Percentiles rank a stretch among this genome's conserved stretches.
Conservation (phyloP, 2,329 filamentous ascomycete species). For the Pseudogymnoascus pannorum region DNA sequence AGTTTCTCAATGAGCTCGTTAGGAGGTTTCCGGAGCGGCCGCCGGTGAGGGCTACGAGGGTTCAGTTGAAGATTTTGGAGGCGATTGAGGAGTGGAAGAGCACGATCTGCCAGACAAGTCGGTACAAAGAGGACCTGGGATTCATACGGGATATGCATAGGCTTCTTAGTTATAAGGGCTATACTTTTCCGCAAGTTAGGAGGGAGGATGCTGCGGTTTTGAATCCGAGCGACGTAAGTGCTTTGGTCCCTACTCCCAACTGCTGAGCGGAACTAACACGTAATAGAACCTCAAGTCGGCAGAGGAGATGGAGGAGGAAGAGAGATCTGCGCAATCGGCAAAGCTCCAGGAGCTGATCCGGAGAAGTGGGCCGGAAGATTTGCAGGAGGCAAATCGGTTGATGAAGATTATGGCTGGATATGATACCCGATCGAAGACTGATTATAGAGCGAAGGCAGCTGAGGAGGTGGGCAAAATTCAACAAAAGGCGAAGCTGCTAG, state of each 20-base stretch:
- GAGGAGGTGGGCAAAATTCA: slow-evolving; percentile 93
- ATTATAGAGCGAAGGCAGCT: slow-evolving; percentile 95
- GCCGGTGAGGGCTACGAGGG: slow-evolving; percentile 74
- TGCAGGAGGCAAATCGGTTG: slow-evolving; percentile 92
- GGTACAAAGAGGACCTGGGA: slow-evolving; percentile 94
- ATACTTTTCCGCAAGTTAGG: slow-evolving; percentile 86
- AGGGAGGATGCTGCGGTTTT: slow-evolving; percentile 92
- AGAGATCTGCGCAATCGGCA: slow-evolving; percentile 89
- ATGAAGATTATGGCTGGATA: slow-evolving; percentile 99
- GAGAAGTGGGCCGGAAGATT: slow-evolving; percentile 80
- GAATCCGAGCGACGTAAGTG: slow-evolving; percentile 88
- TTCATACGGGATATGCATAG: slow-evolving; percentile 98
- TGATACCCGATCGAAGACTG: slow-evolving; percentile 90
- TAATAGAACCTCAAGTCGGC: slow-evolving; percentile 83
- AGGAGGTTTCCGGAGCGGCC: slow-evolving; percentile 91
- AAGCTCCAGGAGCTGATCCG: slow-evolving; percentile 96
- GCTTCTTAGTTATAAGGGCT: slow-evolving; percentile 91
- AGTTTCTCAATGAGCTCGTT: slow-evolving; percentile 97
- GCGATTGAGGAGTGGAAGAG: slow-evolving; percentile 97
- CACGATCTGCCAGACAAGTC: slow-evolving; percentile 95
- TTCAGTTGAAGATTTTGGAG: slow-evolving; percentile 89
- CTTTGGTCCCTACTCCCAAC: background rate
- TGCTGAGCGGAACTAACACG: slow-evolving; percentile 23
- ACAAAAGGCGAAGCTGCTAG: slow-evolving; percentile 84
- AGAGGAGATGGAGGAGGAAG: slow-evolving; percentile 98